Conservation (phyloP, 371 early-diverging fungal species). For the Rhizopus arrhizus region DNA sequence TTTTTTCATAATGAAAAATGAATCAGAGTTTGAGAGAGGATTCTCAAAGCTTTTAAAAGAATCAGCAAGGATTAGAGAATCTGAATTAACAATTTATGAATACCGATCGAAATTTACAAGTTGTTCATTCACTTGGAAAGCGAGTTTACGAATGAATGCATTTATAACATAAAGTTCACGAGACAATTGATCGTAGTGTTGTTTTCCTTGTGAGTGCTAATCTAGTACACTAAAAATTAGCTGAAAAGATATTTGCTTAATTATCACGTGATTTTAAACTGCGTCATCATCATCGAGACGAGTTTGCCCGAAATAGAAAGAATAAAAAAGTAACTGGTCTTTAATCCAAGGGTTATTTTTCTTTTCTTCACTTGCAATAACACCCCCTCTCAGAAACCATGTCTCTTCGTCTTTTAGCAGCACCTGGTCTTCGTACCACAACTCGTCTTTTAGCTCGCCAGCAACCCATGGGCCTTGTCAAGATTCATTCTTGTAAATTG, state of each 20-base stretch:
- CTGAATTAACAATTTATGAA: neutral
- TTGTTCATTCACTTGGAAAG: neutral
- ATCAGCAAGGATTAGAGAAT: neutral
- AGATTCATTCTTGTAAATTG: slow-evolving; percentile 42
- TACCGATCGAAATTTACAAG: neutral
- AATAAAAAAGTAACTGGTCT: no score
- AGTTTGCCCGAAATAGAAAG: no score
- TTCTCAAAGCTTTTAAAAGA: neutral
- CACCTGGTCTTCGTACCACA: slow-evolving; percentile 43
- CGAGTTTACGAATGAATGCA: neutral
- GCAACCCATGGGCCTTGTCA: slow-evolving; percentile 54
- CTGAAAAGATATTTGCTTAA: no score
- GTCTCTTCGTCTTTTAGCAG: slow-evolving; percentile 45
- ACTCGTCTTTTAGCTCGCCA: slow-evolving; percentile 42
- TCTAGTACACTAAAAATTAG: neutral
- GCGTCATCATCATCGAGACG: no score
- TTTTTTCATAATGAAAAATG: neutral
- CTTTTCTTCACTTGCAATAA: neutral
- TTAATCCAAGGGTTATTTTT: neutral
- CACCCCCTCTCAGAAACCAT: slow-evolving; percentile 9
- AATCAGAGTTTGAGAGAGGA: neutral
- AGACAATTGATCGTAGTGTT: neutral
- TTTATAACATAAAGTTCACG: neutral
- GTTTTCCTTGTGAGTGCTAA: neutral
- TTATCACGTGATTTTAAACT: no score